phyloP scores from a whole-genome alignment of 768 basidiomycete genomes.

The Agaricus sinodeliciosus region DNA sequence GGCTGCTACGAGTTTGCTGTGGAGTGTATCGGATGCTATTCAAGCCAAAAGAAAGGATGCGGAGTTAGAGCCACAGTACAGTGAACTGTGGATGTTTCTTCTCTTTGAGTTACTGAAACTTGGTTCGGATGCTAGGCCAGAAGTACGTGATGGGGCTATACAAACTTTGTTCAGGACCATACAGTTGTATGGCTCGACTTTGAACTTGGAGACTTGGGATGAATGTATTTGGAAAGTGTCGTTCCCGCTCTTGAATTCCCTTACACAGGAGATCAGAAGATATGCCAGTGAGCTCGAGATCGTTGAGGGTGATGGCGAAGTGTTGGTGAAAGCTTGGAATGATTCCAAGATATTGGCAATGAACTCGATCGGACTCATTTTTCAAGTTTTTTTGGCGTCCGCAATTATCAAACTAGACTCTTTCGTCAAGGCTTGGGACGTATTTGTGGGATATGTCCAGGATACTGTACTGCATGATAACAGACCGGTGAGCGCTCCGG shows the following conservation, averaged over 20 bases:
- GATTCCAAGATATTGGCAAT: constrained; percentile 85
- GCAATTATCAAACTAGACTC: constrained; percentile 70
- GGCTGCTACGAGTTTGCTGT: constrained; percentile 86
- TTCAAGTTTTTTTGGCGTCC: constrained; percentile 68
- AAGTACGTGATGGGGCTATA: constrained; percentile 90
- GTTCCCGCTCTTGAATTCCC: constrained; percentile 76
- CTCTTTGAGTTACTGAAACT: constrained; percentile 77
- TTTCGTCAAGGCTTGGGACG: constrained; percentile 67
- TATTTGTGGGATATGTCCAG: constrained; percentile 68
- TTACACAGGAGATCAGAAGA: constrained; percentile 50
- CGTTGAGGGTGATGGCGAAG: constrained; percentile 11
- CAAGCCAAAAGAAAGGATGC: constrained; percentile 70
- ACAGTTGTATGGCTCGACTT: constrained; percentile 85
- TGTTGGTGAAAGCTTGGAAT: constrained; percentile 60
- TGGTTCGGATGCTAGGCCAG: constrained; percentile 75
- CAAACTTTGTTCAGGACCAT: constrained; percentile 93
- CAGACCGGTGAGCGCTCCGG: constrained; percentile 71
- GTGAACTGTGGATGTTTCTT: constrained; percentile 90
- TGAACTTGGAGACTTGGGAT: constrained; percentile 82
- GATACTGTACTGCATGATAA: constrained; percentile 64
- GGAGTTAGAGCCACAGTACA: constrained; percentile 66
- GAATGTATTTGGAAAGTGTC: constrained; percentile 88
- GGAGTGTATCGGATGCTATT: constrained; percentile 95
- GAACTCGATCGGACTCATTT: constrained; percentile 76
- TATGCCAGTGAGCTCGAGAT: constrained; percentile 16